A percentile compares a stretch with the other conserved stretches of the same genome.
Conservation (phyloP, 345 rosid genomes). For the Populus davidiana region DNA sequence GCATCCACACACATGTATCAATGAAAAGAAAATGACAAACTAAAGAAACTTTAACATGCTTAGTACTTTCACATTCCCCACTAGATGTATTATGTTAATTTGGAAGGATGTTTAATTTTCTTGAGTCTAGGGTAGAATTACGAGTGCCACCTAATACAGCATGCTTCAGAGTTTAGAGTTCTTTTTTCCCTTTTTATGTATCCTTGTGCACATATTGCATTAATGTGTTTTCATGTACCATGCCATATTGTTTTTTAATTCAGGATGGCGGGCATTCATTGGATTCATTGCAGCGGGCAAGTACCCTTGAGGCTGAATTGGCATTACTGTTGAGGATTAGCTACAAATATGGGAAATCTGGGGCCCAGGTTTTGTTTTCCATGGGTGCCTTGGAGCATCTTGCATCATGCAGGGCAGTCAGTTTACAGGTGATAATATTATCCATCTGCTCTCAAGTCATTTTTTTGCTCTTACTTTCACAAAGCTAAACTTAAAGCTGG, state of each 20-base stretch:
- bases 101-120: too few relatives aligned
- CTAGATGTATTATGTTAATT: too few relatives aligned
- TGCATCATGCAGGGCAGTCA: slow-evolving; percentile 63
- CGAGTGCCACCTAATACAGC: too few relatives aligned
- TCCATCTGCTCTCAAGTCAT: slow-evolving; percentile 5
- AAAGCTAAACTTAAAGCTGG: slow-evolving; percentile 20
- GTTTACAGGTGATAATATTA: slow-evolving; percentile 52
- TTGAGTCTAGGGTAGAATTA: too few relatives aligned
- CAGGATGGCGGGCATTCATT: slow-evolving; percentile 73
- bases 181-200: background rate
- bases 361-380: slow-evolving; percentile 83
- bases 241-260: slow-evolving; percentile 7
- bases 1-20: background rate
- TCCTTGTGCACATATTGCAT: background rate
- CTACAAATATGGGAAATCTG: slow-evolving; percentile 88
- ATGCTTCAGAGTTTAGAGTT: too few relatives aligned
- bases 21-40: background rate
- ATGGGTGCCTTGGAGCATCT: slow-evolving; percentile 91
- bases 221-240: background rate
- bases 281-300: slow-evolving; percentile 75
- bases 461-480: slow-evolving; percentile 9
- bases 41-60: too few relatives aligned
- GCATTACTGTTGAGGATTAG: slow-evolving; percentile 80
- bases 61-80: too few relatives aligned
- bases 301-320: slow-evolving; percentile 80